Conservation (phyloP, 2,329 filamentous ascomycete species). For the Pyrenophora tritici-repentis region DNA sequence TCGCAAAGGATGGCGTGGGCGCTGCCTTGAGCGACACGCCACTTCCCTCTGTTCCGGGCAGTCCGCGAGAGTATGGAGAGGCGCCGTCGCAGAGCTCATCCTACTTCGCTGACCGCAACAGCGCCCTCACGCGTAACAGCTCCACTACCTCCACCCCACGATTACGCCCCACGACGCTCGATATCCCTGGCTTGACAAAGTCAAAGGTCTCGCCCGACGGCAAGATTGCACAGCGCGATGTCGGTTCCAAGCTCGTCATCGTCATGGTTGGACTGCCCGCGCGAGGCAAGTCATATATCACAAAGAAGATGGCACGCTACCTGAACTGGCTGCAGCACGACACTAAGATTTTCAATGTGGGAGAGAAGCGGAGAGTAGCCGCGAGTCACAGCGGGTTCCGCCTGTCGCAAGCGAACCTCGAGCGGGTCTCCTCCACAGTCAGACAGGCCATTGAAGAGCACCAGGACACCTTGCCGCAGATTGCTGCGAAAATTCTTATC, state of each 20-base stretch:
- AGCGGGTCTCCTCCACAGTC: slow-evolving; percentile 33
- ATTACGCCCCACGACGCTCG: slow-evolving; percentile 89
- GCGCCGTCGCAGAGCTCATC: slow-evolving; percentile 13
- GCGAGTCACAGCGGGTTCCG: slow-evolving; percentile 62
- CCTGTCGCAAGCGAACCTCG: slow-evolving; percentile 39
- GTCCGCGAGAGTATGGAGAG: slow-evolving; percentile 63
- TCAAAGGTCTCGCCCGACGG: slow-evolving; percentile 96
- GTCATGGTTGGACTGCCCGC: slow-evolving; percentile 98
- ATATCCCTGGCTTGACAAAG: slow-evolving; percentile 94
- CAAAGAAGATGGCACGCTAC: slow-evolving; percentile 95
- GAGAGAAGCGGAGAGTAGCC: slow-evolving; percentile 82
- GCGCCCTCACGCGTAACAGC: slow-evolving; percentile 71
- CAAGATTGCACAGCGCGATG: slow-evolving; percentile 88
- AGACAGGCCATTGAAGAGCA: slow-evolving; percentile 32
- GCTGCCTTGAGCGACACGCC: slow-evolving; percentile 66
- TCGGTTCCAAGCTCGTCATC: slow-evolving; percentile 94
- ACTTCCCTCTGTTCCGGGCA: slow-evolving; percentile 64
- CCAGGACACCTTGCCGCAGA: slow-evolving; percentile 38
- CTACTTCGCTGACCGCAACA: slow-evolving; percentile 45
- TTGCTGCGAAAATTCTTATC: slow-evolving; percentile 62
- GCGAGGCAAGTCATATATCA: slow-evolving; percentile 97
- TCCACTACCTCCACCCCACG: slow-evolving; percentile 79
- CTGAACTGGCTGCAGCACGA: slow-evolving; percentile 97
- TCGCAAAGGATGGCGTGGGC: slow-evolving; percentile 53
- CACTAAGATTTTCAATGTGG: slow-evolving; percentile 95